phyloP scores from a whole-genome alignment of 202 grass and related monocot species.

The Setaria viridis region DNA sequence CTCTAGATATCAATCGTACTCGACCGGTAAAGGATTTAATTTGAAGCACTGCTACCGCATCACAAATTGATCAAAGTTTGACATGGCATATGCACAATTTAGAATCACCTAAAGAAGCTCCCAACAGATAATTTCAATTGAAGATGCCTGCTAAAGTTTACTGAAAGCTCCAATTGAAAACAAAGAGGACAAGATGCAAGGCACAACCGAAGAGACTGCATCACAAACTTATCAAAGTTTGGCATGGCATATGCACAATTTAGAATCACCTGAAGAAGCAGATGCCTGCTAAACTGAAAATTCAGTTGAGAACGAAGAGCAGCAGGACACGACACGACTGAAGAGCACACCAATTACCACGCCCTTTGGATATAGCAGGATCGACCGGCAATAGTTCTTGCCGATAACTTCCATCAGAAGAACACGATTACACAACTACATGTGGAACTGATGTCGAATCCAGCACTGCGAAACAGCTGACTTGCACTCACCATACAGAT shows the following conservation, averaged over 20 bases:
- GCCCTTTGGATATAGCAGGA: slow-evolving; percentile 14
- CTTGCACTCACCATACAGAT: not conserved
- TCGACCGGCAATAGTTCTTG: slow-evolving; percentile 14
- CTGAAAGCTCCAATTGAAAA: no score
- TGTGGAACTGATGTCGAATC: not conserved
- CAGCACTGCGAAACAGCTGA: not conserved
- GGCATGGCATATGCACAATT: no score
- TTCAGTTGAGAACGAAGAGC: not conserved
- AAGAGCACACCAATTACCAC: slow-evolving; percentile 44
- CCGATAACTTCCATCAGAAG: slow-evolving; percentile 11
- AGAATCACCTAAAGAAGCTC: not conserved
- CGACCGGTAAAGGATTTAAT: not conserved
- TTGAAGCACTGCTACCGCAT: not conserved
- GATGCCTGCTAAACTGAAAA: not conserved
- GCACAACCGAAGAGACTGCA: not conserved
- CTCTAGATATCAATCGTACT: not conserved
- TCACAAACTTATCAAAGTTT: no score
- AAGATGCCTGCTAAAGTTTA: not conserved
- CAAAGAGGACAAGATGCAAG: not conserved
- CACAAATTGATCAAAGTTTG: not conserved
- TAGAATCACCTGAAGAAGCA: no score
- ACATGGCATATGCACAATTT: slow-evolving; percentile 31
- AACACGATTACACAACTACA: slow-evolving; percentile 23
- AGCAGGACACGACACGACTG: not conserved
- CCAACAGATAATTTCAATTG: not conserved